Base-by-base conservation (phyloP, 805 yeast species). In the Kodamaea sagamina region DNA sequence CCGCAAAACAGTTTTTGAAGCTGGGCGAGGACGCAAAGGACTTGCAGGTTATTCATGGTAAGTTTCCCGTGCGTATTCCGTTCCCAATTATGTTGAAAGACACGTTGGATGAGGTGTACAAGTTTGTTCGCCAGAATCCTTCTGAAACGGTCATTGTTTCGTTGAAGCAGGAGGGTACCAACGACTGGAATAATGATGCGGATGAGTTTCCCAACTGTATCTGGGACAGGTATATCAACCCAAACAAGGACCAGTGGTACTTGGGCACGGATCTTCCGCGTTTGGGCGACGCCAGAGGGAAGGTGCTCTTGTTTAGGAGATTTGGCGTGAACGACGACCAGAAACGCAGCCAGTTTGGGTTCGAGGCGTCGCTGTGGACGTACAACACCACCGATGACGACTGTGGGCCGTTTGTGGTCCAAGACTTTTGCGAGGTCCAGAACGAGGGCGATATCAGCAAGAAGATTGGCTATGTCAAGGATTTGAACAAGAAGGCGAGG, bases 81-180 rank as follows among this genome's bases (percentile, higher is more conserved):
- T 75, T 79, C 48, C 77, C 84, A 16, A 72, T 73, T 46, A 72
- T 74, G 51, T 71, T 86, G 44, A 56, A 61, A 6, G 71, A 68
- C n/a, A 74, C 72, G 2, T 68, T 86, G 51, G 61, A 74, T 0
- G 86, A 81, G 42, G 72, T 86, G 28, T 84, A 81, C 55, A 63
- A 67, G 10, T 86, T 82, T 53, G 67, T 85, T 47, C 64, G 69
- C 11, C 45, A 59, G 4, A 73, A 84, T 61, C 63, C 59, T 1
- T 71, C 81, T 3, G 93, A 86, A 62, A 65, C 79, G 8, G 85
- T 83, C 8, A 61, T 86, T 44, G 75, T 86, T 12, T 82, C 89
- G 1, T 61, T 86, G 48, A 86, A 86, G 57, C 86, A 82, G 57
- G 93, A 86, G 61, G 92, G 92, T 29, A 68, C 79, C 13, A 79